Evolutionary conservation across 208 protist genomes (phyloP), one percentile per base, ranked within the genome.

Genomic region (Borovskyia barvae): DNA sequence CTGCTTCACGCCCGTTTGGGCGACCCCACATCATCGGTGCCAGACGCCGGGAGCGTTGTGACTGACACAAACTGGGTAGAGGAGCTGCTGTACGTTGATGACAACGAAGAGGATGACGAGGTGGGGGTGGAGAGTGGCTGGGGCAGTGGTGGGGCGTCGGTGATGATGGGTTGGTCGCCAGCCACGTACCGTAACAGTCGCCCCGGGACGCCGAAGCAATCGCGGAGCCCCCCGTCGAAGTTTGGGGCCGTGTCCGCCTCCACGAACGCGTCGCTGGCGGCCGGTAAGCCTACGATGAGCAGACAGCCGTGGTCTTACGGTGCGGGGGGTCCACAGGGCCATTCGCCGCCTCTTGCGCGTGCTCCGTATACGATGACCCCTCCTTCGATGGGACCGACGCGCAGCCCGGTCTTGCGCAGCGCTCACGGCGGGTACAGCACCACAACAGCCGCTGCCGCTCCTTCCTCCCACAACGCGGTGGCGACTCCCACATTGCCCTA

Each of bases 21-120:
- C 9, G 30, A n/a, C 7, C 40, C 37, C 4, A 15, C 3, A 1
- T 29, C 41, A 9, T 32, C 41, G 25, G 40, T 32, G 12, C 9
- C 46, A 17, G 2, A 4, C 11, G 5, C 43, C 15, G 0, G 35
- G 29, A 7, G 29, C 15, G 35, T 53, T 3, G 35, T 28, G 32
- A 40, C 17, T 35, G 8, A 41, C 1, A 70, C 19, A 26, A 78
- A 64, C 57, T 82, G 75, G 75, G 66, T 82, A 0, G 75, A 82
- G 36, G 75, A 82, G 57, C 55, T 82, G 6, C 58, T 75, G 3
- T 72, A 52, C 35, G 53, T 55, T 19, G 68, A 75, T 15, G 60
- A 63, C 11, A 60, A 57, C 19, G 60, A 58, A 5, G 42, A 61
- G 14, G 48, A 53, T 8, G 19, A 41, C 2, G 58, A 40, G 6